Conservation (phyloP, 805 yeast species). For the Wickerhamiella australiensis region DNA sequence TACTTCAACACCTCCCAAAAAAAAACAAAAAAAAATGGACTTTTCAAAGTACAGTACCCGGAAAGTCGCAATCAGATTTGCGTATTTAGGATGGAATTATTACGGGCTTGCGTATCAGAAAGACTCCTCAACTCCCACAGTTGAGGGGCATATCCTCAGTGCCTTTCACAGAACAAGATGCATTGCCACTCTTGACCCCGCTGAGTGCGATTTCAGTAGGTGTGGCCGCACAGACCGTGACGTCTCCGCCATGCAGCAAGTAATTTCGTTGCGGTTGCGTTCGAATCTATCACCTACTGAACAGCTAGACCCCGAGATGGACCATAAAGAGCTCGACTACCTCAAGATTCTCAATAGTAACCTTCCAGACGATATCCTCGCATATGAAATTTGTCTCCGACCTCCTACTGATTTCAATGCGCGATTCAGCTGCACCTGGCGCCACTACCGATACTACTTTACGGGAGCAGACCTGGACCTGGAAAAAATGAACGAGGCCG, state of each 20-base stretch:
- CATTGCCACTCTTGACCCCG: conserved; percentile 44
- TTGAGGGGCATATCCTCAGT: conserved; percentile 62
- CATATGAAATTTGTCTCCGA: conserved; percentile 70
- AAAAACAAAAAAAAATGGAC: conserved; percentile 42
- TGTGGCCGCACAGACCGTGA: conserved; percentile 95
- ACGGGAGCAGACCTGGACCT: conserved; percentile 39
- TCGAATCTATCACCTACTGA: conserved; percentile 54
- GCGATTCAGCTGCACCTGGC: conserved; percentile 71
- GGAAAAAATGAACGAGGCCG: conserved; percentile 57
- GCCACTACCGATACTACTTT: conserved; percentile 82
- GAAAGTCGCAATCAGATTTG: conserved; percentile 66
- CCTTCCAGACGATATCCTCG: conserved; percentile 67
- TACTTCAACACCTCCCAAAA: conserved; percentile 13
- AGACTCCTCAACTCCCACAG: conserved; percentile 71
- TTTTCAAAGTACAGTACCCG: conserved; percentile 52
- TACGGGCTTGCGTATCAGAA: conserved; percentile 79
- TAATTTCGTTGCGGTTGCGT: conserved; percentile 65
- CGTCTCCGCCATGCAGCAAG: conserved; percentile 96
- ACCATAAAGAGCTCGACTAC: conserved; percentile 63
- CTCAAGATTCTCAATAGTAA: conserved; percentile 59
- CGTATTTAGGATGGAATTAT: conserved; percentile 87
- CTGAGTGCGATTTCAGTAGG: conserved; percentile 61
- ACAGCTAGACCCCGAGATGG: conserved; percentile 44
- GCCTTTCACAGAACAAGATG: conserved; percentile 59
- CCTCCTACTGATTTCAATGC: conserved; percentile 85